Percentiles rank a stretch among this genome's conserved stretches.
Conservation (phyloP, 2,329 filamentous ascomycete genomes). For the Clarireedia hainanense region DNA sequence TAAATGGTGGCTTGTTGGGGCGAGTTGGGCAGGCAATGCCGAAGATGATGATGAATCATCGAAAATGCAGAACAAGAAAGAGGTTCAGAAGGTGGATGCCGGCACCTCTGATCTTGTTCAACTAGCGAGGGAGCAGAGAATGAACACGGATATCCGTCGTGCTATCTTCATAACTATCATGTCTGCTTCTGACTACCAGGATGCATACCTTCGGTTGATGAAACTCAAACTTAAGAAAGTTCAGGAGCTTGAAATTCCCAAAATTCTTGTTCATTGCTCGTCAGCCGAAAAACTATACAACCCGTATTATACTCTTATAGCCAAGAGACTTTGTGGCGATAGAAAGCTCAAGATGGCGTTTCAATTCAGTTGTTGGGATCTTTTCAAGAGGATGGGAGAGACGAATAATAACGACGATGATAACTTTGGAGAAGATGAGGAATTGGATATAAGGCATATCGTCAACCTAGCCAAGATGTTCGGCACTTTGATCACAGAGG, state of each 20-base stretch:
- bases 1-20: constrained; percentile 98
- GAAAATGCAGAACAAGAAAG: not conserved
- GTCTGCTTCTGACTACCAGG: constrained; percentile 74
- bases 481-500: constrained; percentile 52
- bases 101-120: constrained; percentile 28
- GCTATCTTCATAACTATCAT: constrained; percentile 93
- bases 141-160: constrained; percentile 31
- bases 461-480: constrained; percentile 64
- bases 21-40: constrained; percentile 63
- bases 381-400: constrained; percentile 82
- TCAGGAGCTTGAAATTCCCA: constrained; percentile 78
- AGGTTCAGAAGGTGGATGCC: constrained; percentile 27
- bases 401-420: constrained; percentile 53
- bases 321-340: constrained; percentile 67
- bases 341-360: constrained; percentile 75
- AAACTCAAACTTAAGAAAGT: constrained; percentile 81
- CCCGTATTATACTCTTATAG: constrained; percentile 85
- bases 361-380: constrained; percentile 77
- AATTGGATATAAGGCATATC: constrained; percentile 47
- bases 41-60: constrained; percentile 23
- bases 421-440: constrained; percentile 46
- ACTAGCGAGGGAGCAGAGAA: constrained; percentile 30
- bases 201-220: constrained; percentile 70
- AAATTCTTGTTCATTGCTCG: constrained; percentile 80
- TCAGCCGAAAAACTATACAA: constrained; percentile 82